A percentile compares a stretch with the other conserved stretches of the same genome.
Conservation (phyloP, 192 early-diverging fungal species). For the Umbelopsis ramanniana region DNA sequence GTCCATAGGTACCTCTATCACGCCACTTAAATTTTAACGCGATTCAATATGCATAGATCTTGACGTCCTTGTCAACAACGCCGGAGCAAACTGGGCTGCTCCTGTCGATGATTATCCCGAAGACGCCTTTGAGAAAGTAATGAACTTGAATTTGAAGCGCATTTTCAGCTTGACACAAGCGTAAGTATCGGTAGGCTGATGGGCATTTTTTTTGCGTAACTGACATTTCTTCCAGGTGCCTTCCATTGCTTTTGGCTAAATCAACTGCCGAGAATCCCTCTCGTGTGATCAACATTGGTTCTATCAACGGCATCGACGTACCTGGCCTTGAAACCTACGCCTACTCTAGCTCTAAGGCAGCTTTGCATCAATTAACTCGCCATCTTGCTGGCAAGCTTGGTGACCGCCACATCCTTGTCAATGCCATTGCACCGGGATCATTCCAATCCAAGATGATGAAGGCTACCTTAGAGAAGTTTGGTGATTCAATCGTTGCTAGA, state of each 20-base stretch:
- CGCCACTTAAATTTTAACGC: not conserved
- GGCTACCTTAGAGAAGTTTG: slow-evolving; percentile 55
- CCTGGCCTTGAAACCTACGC: slow-evolving; percentile 63
- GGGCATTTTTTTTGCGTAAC: not conserved
- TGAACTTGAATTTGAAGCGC: slow-evolving; percentile 86
- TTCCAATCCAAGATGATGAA: slow-evolving; percentile 84
- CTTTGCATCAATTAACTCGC: slow-evolving; percentile 72
- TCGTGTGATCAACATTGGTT: slow-evolving; percentile 92
- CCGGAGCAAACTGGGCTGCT: slow-evolving; percentile 66
- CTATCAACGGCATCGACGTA: slow-evolving; percentile 61
- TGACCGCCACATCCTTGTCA: slow-evolving; percentile 59
- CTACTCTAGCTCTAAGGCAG: slow-evolving; percentile 82
- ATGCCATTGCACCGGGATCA: slow-evolving; percentile 73
- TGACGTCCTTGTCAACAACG: slow-evolving; percentile 90
- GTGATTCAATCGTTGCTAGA: slow-evolving; percentile 53
- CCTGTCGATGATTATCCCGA: slow-evolving; percentile 61
- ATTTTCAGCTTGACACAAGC: slow-evolving; percentile 81
- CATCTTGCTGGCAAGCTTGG: slow-evolving; percentile 70
- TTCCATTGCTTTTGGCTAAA: slow-evolving; percentile 70
- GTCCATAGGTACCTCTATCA: not conserved
- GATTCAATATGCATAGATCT: slow-evolving; percentile 52
- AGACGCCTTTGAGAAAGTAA: slow-evolving; percentile 70
- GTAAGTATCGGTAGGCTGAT: slow-evolving; percentile 30
- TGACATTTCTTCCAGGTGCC: slow-evolving; percentile 39
- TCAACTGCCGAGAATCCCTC: slow-evolving; percentile 60